Conservation (phyloP, 176 grass and related monocot genomes). For the Alloteropsis semialata region DNA sequence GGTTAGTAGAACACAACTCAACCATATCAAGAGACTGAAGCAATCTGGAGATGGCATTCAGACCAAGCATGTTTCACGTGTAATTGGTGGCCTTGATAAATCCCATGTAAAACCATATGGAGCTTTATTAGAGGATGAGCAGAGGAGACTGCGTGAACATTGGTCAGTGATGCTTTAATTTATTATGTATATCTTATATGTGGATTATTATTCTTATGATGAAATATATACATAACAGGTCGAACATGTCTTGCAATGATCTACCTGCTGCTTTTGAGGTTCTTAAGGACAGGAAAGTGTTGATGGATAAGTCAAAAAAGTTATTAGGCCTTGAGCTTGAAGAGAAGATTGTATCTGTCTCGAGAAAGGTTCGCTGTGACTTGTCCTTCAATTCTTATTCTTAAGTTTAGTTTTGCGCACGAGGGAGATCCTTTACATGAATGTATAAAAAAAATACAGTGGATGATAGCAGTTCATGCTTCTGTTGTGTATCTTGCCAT, state of each 20-base stretch:
- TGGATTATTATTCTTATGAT: constrained; percentile 5
- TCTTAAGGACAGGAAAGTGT: constrained; percentile 16
- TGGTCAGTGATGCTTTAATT: constrained; percentile 40
- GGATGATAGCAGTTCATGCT: background rate
- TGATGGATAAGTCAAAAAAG: constrained; percentile 32
- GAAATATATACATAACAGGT: constrained; percentile 31
- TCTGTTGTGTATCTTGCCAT: constrained; percentile 21
- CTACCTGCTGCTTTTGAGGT: constrained; percentile 35
- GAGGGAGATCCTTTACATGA: background rate
- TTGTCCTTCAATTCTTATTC: constrained; percentile 18
- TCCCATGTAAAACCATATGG: constrained; percentile 44
- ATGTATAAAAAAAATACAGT: constrained; percentile 7
- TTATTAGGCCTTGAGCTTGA: constrained; percentile 34
- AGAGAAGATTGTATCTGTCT: constrained; percentile 37
- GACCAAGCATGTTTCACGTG: constrained; percentile 38
- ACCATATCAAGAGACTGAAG: constrained; percentile 55
- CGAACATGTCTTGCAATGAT: constrained; percentile 47
- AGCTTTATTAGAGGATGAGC: constrained; percentile 49
- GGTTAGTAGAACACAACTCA: constrained; percentile 53
- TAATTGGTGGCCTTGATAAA: constrained; percentile 57
- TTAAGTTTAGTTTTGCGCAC: background rate
- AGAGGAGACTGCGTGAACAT: constrained; percentile 32
- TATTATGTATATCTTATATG: background rate
- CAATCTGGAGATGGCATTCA: constrained; percentile 66
- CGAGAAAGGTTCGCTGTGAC: constrained; percentile 44